These are phyloP conservation scores for Sporothrix schenckii DNA, from an alignment of 2,329 filamentous ascomycete genomes.

Conservation along the genomic window DNA sequence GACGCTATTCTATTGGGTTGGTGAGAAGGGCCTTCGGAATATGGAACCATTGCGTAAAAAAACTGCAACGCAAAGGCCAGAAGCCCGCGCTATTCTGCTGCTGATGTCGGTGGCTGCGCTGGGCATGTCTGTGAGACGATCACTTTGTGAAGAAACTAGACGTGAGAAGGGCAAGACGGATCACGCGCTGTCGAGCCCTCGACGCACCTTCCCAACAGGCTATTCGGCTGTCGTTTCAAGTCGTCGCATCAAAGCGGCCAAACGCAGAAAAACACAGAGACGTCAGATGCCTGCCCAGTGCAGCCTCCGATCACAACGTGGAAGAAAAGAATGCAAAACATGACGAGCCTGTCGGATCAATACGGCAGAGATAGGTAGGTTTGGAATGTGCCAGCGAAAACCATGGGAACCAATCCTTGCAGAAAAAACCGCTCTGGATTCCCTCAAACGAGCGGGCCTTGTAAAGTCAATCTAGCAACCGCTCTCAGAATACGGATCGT, in stretches of 20 bases:
- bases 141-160: neutral
- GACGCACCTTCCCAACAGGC: conserved; percentile 7
- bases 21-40: neutral
- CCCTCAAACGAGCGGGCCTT: conserved; percentile 40
- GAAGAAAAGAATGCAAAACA: neutral
- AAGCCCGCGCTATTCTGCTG: conserved; percentile 10
- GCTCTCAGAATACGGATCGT: conserved; percentile 19
- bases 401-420: conserved; percentile 39
- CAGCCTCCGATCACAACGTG: neutral
- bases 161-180: neutral
- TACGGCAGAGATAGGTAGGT: neutral
- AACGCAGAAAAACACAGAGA: neutral
- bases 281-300: neutral
- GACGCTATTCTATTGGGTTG: neutral
- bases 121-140: neutral
- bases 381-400: conserved; percentile 36
- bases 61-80: neutral
- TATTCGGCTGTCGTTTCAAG: neutral
- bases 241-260: neutral
- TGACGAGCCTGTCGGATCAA: neutral
- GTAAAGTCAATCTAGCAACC: conserved; percentile 38
- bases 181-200: neutral
- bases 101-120: neutral
- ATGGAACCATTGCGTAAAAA: neutral
- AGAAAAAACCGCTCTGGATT: conserved; percentile 33